A percentile compares a stretch with the other conserved stretches of the same genome.
These are phyloP conservation scores for Quercus gilva DNA, from an alignment of 306 rosid species.

Conservation along the genomic window DNA sequence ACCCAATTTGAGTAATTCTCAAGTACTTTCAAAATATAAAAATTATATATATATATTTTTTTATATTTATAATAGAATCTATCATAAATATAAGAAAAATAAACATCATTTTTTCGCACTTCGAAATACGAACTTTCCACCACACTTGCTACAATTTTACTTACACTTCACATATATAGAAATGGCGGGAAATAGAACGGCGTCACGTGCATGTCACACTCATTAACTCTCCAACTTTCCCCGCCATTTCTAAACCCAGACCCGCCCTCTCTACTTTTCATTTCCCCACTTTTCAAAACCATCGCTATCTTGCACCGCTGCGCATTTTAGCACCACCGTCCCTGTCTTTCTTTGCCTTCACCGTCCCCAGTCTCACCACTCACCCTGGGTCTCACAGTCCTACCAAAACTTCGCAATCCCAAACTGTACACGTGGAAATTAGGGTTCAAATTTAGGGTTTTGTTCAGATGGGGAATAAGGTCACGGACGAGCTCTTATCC, in stretches of 20 bases:
- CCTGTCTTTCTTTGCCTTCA: too few relatives aligned
- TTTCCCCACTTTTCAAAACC: not conserved
- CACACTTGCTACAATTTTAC: too few relatives aligned
- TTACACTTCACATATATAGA: not conserved
- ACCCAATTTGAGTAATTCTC: too few relatives aligned
- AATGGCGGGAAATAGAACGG: constrained; percentile 40
- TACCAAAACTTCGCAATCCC: not conserved
- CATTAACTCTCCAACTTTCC: not conserved
- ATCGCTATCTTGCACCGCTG: not conserved
- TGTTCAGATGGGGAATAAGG: constrained; percentile 61
- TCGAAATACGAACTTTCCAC: too few relatives aligned
- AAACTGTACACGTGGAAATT: constrained; percentile 23
- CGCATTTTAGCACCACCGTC: not conserved
- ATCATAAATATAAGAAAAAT: too few relatives aligned
- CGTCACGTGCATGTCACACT: constrained; percentile 12
- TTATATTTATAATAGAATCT: too few relatives aligned
- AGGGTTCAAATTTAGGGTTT: constrained; percentile 5
- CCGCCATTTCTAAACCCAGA: constrained; percentile 2
- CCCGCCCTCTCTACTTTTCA: not conserved
- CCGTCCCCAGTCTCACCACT: not conserved
- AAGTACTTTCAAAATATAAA: too few relatives aligned
- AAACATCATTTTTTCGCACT: too few relatives aligned
- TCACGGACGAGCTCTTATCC: constrained; percentile 59
- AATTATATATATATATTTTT: too few relatives aligned
- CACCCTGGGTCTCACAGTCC: not conserved